A percentile compares a stretch with the other conserved stretches of the same genome.
Evolutionary conservation across 306 rosid genomes (phyloP).

Genomic region (Oxytropis ochrocephala): DNA sequence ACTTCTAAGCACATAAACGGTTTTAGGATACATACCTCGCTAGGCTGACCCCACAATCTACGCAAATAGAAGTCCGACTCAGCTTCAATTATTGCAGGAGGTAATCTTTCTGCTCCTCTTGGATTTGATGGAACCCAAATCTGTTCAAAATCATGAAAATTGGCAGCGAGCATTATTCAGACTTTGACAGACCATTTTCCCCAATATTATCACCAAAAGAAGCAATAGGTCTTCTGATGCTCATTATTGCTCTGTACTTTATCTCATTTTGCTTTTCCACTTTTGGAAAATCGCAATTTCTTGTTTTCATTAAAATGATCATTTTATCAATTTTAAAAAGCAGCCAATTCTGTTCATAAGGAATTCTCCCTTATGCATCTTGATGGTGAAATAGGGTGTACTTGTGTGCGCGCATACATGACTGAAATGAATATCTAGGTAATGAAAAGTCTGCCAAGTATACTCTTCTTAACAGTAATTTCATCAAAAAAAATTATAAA

Average conservation of each 20-base stretch:
- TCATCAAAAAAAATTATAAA: background rate
- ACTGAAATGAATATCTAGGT: background rate
- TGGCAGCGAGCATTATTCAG: conserved; percentile 3
- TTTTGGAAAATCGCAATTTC: conserved; percentile 1
- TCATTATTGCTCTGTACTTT: background rate
- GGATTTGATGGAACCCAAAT: conserved; percentile 96
- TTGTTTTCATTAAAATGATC: background rate
- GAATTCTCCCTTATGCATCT: background rate
- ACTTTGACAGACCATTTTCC: background rate
- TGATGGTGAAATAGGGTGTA: background rate
- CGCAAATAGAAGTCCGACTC: conserved; percentile 78
- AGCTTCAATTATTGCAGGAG: conserved; percentile 74
- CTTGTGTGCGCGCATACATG: background rate
- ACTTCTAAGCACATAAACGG: background rate
- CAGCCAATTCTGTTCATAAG: background rate
- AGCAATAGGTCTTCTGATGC: background rate
- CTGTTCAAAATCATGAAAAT: conserved; percentile 40
- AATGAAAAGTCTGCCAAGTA: background rate
- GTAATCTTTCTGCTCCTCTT: conserved; percentile 87
- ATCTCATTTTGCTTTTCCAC: conserved; percentile 1
- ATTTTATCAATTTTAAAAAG: conserved; percentile 3
- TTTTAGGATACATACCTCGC: conserved; percentile 58
- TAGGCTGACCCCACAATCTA: conserved; percentile 94
- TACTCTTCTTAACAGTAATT: background rate
- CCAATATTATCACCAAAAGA: conserved; percentile 4